Conservation (phyloP, 768 basidiomycete species). For the Hebeloma cylindrosporum region DNA sequence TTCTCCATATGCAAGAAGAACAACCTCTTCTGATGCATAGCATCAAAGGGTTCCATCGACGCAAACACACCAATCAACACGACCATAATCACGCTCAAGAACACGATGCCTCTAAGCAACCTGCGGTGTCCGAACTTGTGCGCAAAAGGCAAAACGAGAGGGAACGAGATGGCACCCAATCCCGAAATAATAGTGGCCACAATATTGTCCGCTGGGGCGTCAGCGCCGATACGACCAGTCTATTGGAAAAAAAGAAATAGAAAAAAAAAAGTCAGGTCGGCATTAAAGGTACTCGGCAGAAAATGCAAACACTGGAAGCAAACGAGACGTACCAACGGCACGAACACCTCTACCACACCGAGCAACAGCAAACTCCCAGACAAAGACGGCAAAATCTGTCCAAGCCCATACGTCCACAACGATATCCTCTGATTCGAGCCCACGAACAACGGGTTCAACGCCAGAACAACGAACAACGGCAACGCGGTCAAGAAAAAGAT, state of each 20-base stretch:
- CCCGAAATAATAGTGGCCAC: constrained; percentile 75
- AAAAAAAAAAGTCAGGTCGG: too few species aligned
- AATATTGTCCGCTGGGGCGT: constrained; percentile 86
- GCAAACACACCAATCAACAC: constrained; percentile 62
- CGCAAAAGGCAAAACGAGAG: constrained; percentile 66
- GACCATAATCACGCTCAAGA: constrained; percentile 46
- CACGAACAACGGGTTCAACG: constrained; percentile 45
- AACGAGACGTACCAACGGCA: constrained; percentile 64
- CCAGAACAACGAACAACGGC: constrained; percentile 57
- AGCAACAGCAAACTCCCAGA: constrained; percentile 57
- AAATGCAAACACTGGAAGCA: constrained; percentile 3
- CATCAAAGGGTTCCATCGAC: constrained; percentile 66
- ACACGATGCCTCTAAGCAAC: constrained; percentile 40
- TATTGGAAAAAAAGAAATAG: constrained; percentile 25
- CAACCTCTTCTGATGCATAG: constrained; percentile 82
- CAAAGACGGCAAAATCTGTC: constrained; percentile 52
- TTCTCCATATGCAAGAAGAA: constrained; percentile 87
- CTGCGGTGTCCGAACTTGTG: constrained; percentile 60
- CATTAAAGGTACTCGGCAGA: too few species aligned
- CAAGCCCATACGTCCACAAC: constrained; percentile 64
- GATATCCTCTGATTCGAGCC: constrained; percentile 40
- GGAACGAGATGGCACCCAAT: constrained; percentile 55
- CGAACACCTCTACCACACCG: constrained; percentile 81
- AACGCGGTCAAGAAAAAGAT: constrained; percentile 64
- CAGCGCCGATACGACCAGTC: constrained; percentile 81